Conservation (phyloP, 2,329 filamentous ascomycete species). For the Exophiala bonariae region DNA sequence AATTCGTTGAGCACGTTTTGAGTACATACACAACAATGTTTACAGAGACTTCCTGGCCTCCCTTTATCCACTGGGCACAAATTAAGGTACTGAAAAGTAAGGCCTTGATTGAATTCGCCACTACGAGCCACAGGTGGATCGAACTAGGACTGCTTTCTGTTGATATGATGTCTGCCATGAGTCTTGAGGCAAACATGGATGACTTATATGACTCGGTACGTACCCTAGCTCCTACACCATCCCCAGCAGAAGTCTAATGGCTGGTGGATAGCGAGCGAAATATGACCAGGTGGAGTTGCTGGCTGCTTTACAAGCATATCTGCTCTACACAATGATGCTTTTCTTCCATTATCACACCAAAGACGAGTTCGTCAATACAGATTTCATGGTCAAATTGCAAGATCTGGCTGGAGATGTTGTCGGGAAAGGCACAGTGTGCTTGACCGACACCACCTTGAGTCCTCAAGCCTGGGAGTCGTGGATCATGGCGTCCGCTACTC, state of each 20-base stretch:
- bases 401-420: slow-evolving; percentile 47
- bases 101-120: slow-evolving; percentile 45
- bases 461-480: slow-evolving; percentile 55
- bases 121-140: slow-evolving; percentile 43
- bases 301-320: slow-evolving; percentile 53
- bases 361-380: slow-evolving; percentile 37
- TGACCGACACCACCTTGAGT: slow-evolving; percentile 39
- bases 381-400: slow-evolving; percentile 52
- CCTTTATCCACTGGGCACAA: slow-evolving; percentile 48
- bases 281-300: slow-evolving; percentile 38
- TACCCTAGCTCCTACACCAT: not conserved
- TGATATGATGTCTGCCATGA: slow-evolving; percentile 31
- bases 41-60: slow-evolving; percentile 40
- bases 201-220: slow-evolving; percentile 31
- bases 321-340: slow-evolving; percentile 53
- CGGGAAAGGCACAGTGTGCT: slow-evolving; percentile 45
- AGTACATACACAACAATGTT: slow-evolving; percentile 45
- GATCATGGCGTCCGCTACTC: slow-evolving; percentile 55
- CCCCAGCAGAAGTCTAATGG: not conserved
- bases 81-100: slow-evolving; percentile 23
- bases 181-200: slow-evolving; percentile 49
- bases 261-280: slow-evolving; percentile 17
- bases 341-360: slow-evolving; percentile 43
- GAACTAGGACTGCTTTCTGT: slow-evolving; percentile 34
- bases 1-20: slow-evolving; percentile 44